Evolutionary conservation across 352 stramenopile species (phyloP).

Genomic region (Globisporangium paroecandrum): DNA sequence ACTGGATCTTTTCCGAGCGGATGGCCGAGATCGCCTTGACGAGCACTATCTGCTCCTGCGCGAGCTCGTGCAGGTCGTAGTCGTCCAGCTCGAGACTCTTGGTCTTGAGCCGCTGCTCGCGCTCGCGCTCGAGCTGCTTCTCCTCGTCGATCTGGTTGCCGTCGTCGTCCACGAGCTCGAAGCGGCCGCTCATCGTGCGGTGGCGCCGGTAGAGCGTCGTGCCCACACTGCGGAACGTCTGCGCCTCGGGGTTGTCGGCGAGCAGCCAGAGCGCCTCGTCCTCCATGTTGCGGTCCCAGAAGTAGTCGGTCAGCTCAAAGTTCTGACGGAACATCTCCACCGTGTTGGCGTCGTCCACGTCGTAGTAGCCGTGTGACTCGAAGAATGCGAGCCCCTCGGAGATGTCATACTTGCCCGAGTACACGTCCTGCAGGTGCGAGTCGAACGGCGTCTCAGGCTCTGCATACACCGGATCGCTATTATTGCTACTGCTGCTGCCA

Average conservation of each 20-base stretch:
- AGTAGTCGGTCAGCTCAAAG: constrained; percentile 56
- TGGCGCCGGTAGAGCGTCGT: constrained; percentile 16
- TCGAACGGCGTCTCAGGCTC: constrained; percentile 53
- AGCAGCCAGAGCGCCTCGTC: constrained; percentile 27
- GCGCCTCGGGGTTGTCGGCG: constrained; percentile 12
- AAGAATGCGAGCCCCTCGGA: constrained; percentile 71
- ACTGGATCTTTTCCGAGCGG: constrained; percentile 53
- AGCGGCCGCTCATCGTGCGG: constrained; percentile 26
- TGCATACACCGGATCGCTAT: not conserved
- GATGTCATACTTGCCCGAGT: constrained; percentile 41
- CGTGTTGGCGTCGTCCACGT: constrained; percentile 78
- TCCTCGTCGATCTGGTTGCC: constrained; percentile 66
- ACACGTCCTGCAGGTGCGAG: constrained; percentile 60
- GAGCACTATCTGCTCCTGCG: constrained; percentile 44
- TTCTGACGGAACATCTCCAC: constrained; percentile 78
- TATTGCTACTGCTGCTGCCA: not conserved
- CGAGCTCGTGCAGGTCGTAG: constrained; percentile 59
- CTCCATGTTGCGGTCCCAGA: constrained; percentile 40
- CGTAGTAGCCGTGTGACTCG: constrained; percentile 79
- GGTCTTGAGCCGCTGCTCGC: constrained; percentile 44
- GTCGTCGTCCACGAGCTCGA: constrained; percentile 61
- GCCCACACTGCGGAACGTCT: constrained; percentile 13
- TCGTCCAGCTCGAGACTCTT: constrained; percentile 62
- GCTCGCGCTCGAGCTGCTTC: constrained; percentile 42
- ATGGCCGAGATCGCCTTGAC: constrained; percentile 59